A percentile compares a stretch with the other conserved stretches of the same genome.
phyloP scores from a whole-genome alignment of 176 grass and related monocot genomes.

The bread wheat (Triticum aestivum) region DNA sequence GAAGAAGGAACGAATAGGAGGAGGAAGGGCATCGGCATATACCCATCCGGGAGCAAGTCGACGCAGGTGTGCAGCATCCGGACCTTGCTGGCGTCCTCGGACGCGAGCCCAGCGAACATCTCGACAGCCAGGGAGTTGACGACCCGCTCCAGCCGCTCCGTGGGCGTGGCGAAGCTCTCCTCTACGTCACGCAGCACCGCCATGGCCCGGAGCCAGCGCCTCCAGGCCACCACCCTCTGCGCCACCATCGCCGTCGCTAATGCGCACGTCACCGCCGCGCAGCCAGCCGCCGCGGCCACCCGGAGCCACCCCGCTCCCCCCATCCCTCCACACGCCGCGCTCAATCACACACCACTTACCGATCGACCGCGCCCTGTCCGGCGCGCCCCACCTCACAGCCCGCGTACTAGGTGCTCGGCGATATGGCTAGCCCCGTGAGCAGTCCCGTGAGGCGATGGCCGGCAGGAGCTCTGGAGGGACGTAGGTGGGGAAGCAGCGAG shows the following conservation, averaged over 20 bases:
- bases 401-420: neutral
- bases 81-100: constrained; percentile 67
- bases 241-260: constrained; percentile 41
- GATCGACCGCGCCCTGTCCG: neutral
- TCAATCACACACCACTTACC: neutral
- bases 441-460: neutral
- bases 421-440: neutral
- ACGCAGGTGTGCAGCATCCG: constrained; percentile 77
- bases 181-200: constrained; percentile 50
- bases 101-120: constrained; percentile 72
- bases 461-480: neutral
- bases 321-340: neutral
- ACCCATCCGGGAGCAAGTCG: constrained; percentile 56
- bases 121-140: constrained; percentile 62
- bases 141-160: constrained; percentile 50
- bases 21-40: neutral
- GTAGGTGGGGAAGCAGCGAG: neutral
- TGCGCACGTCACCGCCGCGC: constrained; percentile 46
- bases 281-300: constrained; percentile 37
- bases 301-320: constrained; percentile 36
- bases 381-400: neutral
- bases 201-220: constrained; percentile 47
- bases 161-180: constrained; percentile 56
- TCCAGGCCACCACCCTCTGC: constrained; percentile 31
- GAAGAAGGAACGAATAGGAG: neutral